These are phyloP conservation scores for Pseudohalonectria lignicola DNA, from an alignment of 2,329 filamentous ascomycete genomes.

Conservation along the genomic window DNA sequence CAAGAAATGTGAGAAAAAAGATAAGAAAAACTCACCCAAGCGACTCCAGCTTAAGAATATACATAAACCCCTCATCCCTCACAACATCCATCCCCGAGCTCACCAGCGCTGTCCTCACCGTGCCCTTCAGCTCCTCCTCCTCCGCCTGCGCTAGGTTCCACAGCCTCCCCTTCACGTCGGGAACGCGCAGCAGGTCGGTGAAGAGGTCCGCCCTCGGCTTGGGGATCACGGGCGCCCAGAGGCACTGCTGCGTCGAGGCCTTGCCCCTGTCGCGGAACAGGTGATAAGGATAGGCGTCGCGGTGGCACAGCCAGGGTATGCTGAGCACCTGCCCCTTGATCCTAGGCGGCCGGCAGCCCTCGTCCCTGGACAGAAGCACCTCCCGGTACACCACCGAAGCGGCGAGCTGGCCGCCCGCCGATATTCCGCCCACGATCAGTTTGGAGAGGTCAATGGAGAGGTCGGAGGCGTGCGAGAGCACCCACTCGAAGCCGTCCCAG, in stretches of 20 bases:
- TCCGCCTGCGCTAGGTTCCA: slow-evolving; percentile 21
- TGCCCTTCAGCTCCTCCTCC: slow-evolving; percentile 12
- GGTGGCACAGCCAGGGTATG: slow-evolving; percentile 28
- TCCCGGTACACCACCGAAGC: background rate
- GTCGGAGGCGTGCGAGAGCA: slow-evolving; percentile 24
- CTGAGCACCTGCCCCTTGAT: slow-evolving; percentile 32
- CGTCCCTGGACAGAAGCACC: background rate
- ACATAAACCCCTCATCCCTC: slow-evolving; percentile 15
- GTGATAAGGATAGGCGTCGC: slow-evolving; percentile 15
- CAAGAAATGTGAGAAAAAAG: too few relatives aligned
- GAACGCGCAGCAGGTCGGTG: slow-evolving; percentile 11
- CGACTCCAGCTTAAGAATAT: slow-evolving; percentile 13
- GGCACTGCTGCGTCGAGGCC: slow-evolving; percentile 26
- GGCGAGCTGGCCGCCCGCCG: background rate
- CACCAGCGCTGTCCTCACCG: slow-evolving; percentile 14
- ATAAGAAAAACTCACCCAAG: slow-evolving; percentile 10
- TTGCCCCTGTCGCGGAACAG: slow-evolving; percentile 21
- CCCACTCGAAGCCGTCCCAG: slow-evolving; percentile 38
- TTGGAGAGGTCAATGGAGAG: slow-evolving; percentile 24
- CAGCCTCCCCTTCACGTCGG: slow-evolving; percentile 14
- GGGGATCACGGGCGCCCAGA: slow-evolving; percentile 31
- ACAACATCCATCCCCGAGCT: slow-evolving; percentile 16
- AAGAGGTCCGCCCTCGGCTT: slow-evolving; percentile 19
- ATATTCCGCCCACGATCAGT: slow-evolving; percentile 30
- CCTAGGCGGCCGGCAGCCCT: background rate